Base-by-base conservation (phyloP, 495 filamentous ascomycete genomes). In the Cercophora sp. region DNA sequence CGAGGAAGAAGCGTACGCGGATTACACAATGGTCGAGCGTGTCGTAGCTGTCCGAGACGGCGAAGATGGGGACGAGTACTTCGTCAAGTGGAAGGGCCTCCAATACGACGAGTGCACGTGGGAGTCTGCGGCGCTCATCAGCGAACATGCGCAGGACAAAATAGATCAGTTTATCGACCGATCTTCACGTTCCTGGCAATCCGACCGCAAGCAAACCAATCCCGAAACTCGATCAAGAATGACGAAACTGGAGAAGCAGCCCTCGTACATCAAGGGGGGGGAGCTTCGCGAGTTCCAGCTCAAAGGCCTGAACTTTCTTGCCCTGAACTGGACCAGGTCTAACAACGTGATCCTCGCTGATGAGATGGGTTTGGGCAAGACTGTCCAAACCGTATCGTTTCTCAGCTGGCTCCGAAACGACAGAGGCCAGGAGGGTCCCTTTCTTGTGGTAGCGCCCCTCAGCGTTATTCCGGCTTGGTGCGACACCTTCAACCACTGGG, bases 361-460 rank as follows among this genome's bases (percentile, higher is more conserved):
- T 59, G 93, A 99, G 65, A 99, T 99, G 93, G 93, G 93, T 49
- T 76, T 99, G 23, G 93, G 93, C 20, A 99, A 99, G 74, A 99
- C 93, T 1, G 92, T 99, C 2, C 93, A 99, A 69, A 96, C 92
- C 1, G 91, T 99, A 18, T 79, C 93, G 0, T 97, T 97, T 67
- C 85, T 96, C 74, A 96, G 92, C 65, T 97, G 94, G 91, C 79
- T 99, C 54, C 86, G 91, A n/a, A 91, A 96, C 71, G 85, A 89
- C 36, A 77, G 92, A 49, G 76, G 77, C 41, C 94, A 97, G 62
- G 84, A 97, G 70, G 93, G 93, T 0, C 93, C 93, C 0, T 97
- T 96, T 69, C 79, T 99, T 27, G 90, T 96, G 35, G 89, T 99
- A 20, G 93, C 96, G 10, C 93, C 93, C 2, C 76, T 97, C 23